Base-by-base conservation (phyloP, 2,329 filamentous ascomycete genomes). In the Hypoxylon sp. region DNA sequence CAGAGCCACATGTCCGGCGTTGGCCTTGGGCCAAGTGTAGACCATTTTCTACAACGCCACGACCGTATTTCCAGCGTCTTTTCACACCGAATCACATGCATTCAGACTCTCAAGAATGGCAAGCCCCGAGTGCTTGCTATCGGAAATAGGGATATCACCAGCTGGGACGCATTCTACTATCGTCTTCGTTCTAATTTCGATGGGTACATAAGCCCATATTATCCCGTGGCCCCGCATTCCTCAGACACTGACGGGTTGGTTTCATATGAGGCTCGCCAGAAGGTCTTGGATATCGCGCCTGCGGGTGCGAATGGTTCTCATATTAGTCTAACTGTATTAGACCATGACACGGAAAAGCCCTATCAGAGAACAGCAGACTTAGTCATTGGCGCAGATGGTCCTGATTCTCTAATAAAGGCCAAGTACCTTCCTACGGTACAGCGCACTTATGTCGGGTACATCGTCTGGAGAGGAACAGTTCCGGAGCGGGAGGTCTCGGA, bases 401-500 rank as follows among this genome's bases (percentile, higher is more conserved):
- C 69, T 1, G 42, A 69, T 13, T 69, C 69, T 4, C 37, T 63
- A 1, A 27, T 70, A 2, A 15, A 68, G 11, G 21, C 52, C 6
- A 66, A 65, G 37, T 72, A 70, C 19, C 44, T 61, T 1, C 70
- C 68, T 2, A 13, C 31, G 1, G 19, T 55, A 0, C 15, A 55
- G 11, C 59, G 68, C 6, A n/a, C 35, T 21, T 72, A 68, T 29
- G 55, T 53, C 0, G 70, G 70, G 0, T 70, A 72, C 24, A 53
- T 70, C 7, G 68, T 42, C 5, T 72, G 70, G 70, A 35, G 70
- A n/a, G 70, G 70, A 0, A 67, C 48, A 2, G 70, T 72, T 0
- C 60, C 21, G 0, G 68, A 70, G 6, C 2, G 7, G 1, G 52
- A 70, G 6, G 37, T 72, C 1, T 72, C 67, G 4, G 29, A n/a